These are phyloP conservation scores for Crucibulum laeve DNA, from an alignment of 768 basidiomycete species.

Conservation along the genomic window DNA sequence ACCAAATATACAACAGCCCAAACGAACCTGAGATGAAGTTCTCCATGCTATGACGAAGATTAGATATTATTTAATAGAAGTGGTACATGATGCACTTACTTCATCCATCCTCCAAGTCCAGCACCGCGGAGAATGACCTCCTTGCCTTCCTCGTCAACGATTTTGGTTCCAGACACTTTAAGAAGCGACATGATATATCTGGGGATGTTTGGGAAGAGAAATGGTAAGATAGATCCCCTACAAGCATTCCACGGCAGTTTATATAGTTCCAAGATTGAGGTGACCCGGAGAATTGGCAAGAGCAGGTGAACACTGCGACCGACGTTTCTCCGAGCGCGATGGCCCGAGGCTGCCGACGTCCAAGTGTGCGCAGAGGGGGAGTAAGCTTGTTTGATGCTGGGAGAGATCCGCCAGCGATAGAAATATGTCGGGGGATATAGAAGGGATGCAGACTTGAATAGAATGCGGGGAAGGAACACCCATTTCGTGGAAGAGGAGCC, in stretches of 20 bases:
- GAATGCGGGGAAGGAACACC: too few species aligned
- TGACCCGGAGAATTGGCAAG: conserved; percentile 9
- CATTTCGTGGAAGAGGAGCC: too few species aligned
- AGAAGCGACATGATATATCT: conserved; percentile 60
- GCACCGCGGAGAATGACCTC: conserved; percentile 66
- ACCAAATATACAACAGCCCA: neutral
- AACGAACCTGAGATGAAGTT: conserved; percentile 68
- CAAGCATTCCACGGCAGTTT: neutral
- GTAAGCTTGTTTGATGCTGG: too few species aligned
- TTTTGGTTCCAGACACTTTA: conserved; percentile 52
- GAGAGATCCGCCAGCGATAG: too few species aligned
- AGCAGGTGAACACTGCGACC: conserved; percentile 9
- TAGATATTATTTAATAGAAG: conserved; percentile 4
- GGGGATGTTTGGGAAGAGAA: too few species aligned
- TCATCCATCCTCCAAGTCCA: conserved; percentile 85
- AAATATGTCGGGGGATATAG: too few species aligned
- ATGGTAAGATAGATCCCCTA: neutral
- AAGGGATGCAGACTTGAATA: too few species aligned
- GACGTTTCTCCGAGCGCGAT: conserved; percentile 13
- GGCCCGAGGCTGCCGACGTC: conserved; percentile 2
- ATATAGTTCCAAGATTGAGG: neutral
- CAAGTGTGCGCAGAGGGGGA: too few species aligned
- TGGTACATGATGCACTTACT: conserved; percentile 42
- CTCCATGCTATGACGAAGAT: conserved; percentile 50
- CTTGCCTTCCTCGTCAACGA: conserved; percentile 53